Evolutionary conservation across 129 eudicot genomes (phyloP), one percentile per base, ranked within the genome.

Genomic region (Arctium lappa): DNA sequence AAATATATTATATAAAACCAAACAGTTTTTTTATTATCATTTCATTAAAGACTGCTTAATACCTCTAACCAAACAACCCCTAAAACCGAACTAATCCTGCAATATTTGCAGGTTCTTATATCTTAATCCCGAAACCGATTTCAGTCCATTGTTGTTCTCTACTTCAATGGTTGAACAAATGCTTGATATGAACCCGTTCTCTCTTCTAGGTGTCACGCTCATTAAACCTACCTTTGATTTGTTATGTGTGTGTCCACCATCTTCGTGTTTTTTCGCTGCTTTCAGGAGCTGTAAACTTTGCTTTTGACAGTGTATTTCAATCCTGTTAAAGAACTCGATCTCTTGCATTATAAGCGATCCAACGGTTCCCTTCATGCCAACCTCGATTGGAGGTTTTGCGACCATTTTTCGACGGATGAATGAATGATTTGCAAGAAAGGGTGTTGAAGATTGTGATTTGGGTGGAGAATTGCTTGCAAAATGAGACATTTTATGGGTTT

Each of bases 341-440:
- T 94, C 98, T 80, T 86, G 94, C 87, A 77, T 44, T 63, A 94
- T 72, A 33, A 91, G 97, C 48, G 90, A 92, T 68, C 91, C 97
- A 53, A 94, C 84, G 0, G 92, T 93, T 8, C 97, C 97, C 84
- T 79, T 88, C 9, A 89, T 84, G 16, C 98, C 98, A 34, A 94
- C 77, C 65, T 89, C 90, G 4, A 86, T 84, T 0, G 98, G 92
- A 78, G 81, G 68, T 79, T 74, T 84, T 60, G 80, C 80, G 4
- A 75, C 66, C 86, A 84, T 83, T 72, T 84, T 85, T 76, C n/a
- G 79, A 2, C 73, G 53, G 30, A 69, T 65, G 29, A 60, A 12
- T 38, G 85, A 84, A 69, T 83, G 69, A 69, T 48, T 9, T n/a
- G 74, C 42, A 79, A 48, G 73, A 77, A 60, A 18, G 75, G 83